phyloP scores from a whole-genome alignment of 345 rosid genomes.

The Euphorbia tirucalli region DNA sequence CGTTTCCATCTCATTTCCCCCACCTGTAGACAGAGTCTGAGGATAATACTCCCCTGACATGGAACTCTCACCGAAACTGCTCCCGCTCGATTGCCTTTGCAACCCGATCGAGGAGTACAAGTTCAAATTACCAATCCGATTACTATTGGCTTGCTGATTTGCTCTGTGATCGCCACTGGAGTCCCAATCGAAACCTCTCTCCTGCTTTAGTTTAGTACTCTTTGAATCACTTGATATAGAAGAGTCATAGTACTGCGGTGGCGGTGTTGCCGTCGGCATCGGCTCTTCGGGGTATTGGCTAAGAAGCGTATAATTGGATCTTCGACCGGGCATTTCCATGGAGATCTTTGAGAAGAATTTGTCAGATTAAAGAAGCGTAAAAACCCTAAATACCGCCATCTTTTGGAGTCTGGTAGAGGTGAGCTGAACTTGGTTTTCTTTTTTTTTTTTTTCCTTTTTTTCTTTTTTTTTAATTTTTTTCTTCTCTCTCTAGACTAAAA shows the following conservation, averaged over 20 bases:
- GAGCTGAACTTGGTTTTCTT: conserved; percentile 24
- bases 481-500: conserved; percentile 30
- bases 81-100: conserved; percentile 95
- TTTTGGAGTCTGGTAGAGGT: conserved; percentile 15
- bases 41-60: conserved; percentile 82
- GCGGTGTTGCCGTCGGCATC: conserved; percentile 29
- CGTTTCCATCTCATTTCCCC: conserved; percentile 67
- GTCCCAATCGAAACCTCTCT: conserved; percentile 72
- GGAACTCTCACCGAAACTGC: conserved; percentile 95
- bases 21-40: conserved; percentile 56
- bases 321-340: conserved; percentile 87
- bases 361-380: not conserved
- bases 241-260: conserved; percentile 50
- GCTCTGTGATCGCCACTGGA: conserved; percentile 46
- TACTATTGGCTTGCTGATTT: conserved; percentile 35
- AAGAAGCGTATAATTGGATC: conserved; percentile 83
- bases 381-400: conserved; percentile 24
- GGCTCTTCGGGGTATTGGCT: conserved; percentile 78
- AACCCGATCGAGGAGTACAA: conserved; percentile 54
- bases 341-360: not conserved
- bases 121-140: conserved; percentile 45
- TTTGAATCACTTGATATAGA: conserved; percentile 63
- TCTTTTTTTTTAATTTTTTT: conserved; percentile 9
- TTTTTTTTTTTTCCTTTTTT: conserved; percentile 13
- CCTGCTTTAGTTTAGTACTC: conserved; percentile 28